phyloP scores from a whole-genome alignment of 352 stramenopile species.

The Globisporangium sylvaticum region DNA sequence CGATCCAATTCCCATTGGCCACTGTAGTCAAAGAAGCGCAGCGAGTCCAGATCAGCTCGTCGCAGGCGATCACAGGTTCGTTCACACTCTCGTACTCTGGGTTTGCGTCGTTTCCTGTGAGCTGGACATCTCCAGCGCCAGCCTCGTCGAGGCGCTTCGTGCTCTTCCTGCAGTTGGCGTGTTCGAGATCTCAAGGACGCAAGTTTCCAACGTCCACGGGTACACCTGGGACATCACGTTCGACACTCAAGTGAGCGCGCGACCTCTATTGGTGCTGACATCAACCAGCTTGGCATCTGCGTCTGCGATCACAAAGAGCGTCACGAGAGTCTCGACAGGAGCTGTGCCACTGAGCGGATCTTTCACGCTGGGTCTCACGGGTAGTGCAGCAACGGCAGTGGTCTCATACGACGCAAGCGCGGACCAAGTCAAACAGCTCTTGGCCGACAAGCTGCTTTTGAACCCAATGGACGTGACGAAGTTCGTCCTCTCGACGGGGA shows the following conservation, averaged over 20 bases:
- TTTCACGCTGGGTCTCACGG: not conserved
- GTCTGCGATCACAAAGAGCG: not conserved
- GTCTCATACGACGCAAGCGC: not conserved
- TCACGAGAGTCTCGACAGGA: not conserved
- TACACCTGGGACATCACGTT: not conserved
- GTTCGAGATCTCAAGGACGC: not conserved
- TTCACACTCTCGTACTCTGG: not conserved
- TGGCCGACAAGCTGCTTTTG: not conserved
- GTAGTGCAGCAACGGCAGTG: not conserved
- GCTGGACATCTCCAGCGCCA: not conserved
- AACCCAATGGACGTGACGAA: not conserved
- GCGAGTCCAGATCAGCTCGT: not conserved
- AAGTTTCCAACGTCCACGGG: not conserved
- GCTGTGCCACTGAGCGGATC: not conserved
- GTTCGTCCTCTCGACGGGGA: not conserved
- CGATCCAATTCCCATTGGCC: not conserved
- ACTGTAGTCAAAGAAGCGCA: not conserved
- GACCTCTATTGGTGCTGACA: not conserved
- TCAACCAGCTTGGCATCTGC: not conserved
- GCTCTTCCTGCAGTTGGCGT: not conserved
- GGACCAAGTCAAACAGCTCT: not conserved
- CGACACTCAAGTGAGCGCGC: not conserved
- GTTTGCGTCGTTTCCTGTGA: not conserved
- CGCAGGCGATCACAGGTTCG: not conserved
- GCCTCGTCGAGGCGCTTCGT: not conserved